Conservation (phyloP, 495 filamentous ascomycete species). For the Lentithecium fluviatile region DNA sequence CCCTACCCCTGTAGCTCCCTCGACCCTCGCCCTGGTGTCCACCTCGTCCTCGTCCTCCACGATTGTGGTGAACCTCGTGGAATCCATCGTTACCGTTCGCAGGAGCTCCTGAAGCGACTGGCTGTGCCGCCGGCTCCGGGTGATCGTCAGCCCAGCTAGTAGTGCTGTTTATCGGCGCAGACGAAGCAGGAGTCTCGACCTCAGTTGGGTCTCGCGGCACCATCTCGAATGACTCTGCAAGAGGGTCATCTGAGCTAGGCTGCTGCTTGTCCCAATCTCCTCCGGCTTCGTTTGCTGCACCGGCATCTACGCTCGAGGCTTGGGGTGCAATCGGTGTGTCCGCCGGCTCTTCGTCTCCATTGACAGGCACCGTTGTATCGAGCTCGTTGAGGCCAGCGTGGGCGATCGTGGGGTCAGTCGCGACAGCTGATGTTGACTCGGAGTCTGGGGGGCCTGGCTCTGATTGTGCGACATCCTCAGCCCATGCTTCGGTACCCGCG, state of each 20-base stretch:
- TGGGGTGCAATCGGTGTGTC: conserved; percentile 55
- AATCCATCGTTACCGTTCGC: conserved; percentile 61
- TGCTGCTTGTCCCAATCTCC: conserved; percentile 63
- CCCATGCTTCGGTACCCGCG: conserved; percentile 47
- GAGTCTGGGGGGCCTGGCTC: conserved; percentile 46
- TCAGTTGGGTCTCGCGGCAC: conserved; percentile 72
- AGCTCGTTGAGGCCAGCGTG: conserved; percentile 77
- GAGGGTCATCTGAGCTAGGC: conserved; percentile 50
- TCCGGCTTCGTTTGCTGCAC: conserved; percentile 42
- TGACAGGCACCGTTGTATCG: conserved; percentile 44
- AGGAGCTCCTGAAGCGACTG: conserved; percentile 33
- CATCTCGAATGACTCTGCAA: conserved; percentile 73
- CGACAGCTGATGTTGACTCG: conserved; percentile 39
- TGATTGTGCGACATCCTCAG: conserved; percentile 48
- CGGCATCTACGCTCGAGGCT: conserved; percentile 54
- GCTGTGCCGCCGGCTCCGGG: conserved; percentile 20
- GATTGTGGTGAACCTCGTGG: conserved; percentile 60
- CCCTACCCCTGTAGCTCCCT: conserved; percentile 35
- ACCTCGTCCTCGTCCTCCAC: conserved; percentile 43
- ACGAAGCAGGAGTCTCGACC: conserved; percentile 67
- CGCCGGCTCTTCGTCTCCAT: conserved; percentile 41
- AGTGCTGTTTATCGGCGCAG: conserved; percentile 54
- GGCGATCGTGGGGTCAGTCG: conserved; percentile 72
- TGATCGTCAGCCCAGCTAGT: conserved; percentile 67
- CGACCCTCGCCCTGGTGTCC: conserved; percentile 35